Conservation (phyloP, 768 basidiomycete species). For the Pleurotus giganteus region DNA sequence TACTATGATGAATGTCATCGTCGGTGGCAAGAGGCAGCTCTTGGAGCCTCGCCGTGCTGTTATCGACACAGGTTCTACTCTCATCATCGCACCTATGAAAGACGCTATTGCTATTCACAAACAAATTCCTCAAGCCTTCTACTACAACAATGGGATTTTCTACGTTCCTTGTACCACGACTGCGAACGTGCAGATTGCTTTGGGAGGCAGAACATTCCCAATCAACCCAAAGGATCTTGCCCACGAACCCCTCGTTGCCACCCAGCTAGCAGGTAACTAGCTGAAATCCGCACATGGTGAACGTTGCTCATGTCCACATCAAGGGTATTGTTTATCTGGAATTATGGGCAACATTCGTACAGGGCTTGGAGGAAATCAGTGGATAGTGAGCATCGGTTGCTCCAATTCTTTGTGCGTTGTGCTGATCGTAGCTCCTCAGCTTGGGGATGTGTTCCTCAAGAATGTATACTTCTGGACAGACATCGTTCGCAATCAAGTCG, state of each 20-base stretch:
- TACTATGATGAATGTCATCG: constrained; percentile 41
- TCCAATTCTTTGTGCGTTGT: background rate
- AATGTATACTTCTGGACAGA: constrained; percentile 39
- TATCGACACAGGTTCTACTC: constrained; percentile 44
- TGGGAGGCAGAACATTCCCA: constrained; percentile 54
- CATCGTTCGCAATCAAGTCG: constrained; percentile 29
- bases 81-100: constrained; percentile 19
- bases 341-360: background rate
- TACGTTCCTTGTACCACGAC: constrained; percentile 65
- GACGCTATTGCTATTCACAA: constrained; percentile 58
- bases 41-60: constrained; percentile 54
- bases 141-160: constrained; percentile 44
- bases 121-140: constrained; percentile 51
- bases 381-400: background rate
- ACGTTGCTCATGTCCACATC: no score
- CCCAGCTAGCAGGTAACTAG: no score
- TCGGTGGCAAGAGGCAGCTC: constrained; percentile 40
- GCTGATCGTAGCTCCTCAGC: constrained; percentile 13
- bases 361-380: background rate
- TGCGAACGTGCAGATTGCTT: constrained; percentile 49
- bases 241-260: constrained; percentile 34
- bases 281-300: no score
- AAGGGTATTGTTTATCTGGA: background rate
- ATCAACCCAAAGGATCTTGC: constrained; percentile 59
- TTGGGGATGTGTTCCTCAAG: constrained; percentile 42